These are phyloP conservation scores for Suillus decipiens DNA, from an alignment of 768 basidiomycete genomes.

Conservation along the genomic window DNA sequence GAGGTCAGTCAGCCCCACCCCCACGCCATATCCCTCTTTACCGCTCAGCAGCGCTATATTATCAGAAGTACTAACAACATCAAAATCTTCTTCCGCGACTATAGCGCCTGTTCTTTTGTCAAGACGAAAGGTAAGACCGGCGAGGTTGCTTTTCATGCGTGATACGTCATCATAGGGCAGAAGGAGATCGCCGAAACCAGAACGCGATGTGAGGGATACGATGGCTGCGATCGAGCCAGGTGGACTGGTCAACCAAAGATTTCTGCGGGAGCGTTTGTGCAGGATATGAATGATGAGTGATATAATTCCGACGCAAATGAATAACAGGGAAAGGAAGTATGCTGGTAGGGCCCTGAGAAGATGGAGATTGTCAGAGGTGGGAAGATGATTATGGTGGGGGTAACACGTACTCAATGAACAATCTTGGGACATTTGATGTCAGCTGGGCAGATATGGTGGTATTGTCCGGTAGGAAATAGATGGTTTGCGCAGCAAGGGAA, in stretches of 20 bases:
- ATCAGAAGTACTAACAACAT: constrained; percentile 11
- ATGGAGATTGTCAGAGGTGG: constrained; percentile 7
- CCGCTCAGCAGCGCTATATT: constrained; percentile 19
- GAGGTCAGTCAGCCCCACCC: constrained; percentile 10
- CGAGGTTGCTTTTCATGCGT: constrained; percentile 48
- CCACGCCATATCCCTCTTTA: constrained; percentile 12
- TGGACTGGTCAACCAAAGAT: constrained; percentile 51
- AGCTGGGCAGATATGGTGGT: constrained; percentile 40
- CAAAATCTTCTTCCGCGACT: constrained; percentile 50
- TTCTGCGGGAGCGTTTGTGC: constrained; percentile 47
- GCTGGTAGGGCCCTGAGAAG: constrained; percentile 50
- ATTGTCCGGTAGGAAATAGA: constrained; percentile 56
- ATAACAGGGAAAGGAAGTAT: constrained; percentile 48
- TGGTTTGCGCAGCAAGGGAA: constrained; percentile 52
- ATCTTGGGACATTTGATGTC: constrained; percentile 45
- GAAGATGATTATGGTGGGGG: background rate
- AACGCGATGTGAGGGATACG: constrained; percentile 56
- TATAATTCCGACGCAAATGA: constrained; percentile 50
- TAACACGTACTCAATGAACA: constrained; percentile 58
- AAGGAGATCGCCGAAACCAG: constrained; percentile 64
- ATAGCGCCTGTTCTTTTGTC: constrained; percentile 64
- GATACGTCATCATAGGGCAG: constrained; percentile 55
- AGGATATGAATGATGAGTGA: constrained; percentile 50
- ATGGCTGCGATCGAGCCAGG: constrained; percentile 64
- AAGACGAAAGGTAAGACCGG: constrained; percentile 52